Evolutionary conservation across 1,139 yeast species (phyloP).

Genomic region (Hansenula sp.): DNA sequence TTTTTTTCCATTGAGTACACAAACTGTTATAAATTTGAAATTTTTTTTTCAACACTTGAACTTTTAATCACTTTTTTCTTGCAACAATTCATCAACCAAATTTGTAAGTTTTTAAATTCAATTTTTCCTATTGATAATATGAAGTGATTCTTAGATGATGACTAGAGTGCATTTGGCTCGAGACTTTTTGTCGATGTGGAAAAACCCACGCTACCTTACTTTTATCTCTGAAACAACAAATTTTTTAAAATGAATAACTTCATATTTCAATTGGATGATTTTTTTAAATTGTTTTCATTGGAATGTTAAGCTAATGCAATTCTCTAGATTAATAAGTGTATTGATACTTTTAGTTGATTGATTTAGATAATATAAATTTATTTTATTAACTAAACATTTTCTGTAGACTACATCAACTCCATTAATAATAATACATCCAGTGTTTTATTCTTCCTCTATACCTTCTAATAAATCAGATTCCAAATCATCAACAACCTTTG

Average conservation of each 20-base stretch:
- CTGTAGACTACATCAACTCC: background rate
- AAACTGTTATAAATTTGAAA: background rate
- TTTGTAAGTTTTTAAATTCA: constrained; percentile 1
- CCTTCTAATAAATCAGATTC: constrained; percentile 36
- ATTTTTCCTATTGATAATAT: background rate
- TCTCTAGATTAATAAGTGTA: constrained; percentile 2
- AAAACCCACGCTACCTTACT: constrained; percentile 52
- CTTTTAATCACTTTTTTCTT: background rate
- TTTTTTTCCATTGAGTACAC: background rate
- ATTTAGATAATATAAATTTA: background rate
- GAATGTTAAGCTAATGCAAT: constrained; percentile 2
- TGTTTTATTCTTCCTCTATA: constrained; percentile 14
- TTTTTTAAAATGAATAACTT: background rate
- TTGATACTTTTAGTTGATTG: background rate
- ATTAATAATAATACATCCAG: background rate
- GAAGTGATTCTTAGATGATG: constrained; percentile 3
- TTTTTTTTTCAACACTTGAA: background rate
- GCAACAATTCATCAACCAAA: background rate
- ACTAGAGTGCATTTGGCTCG: constrained; percentile 83
- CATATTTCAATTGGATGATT: background rate
- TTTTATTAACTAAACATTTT: background rate
- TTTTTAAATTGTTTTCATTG: background rate
- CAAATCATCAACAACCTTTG: constrained; percentile 48
- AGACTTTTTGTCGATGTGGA: constrained; percentile 84
- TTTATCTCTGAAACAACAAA: constrained; percentile 1